Percentiles rank a stretch among this genome's conserved stretches.
These are phyloP conservation scores for Avena atlantica DNA, from an alignment of 176 grass and related monocot species.

Conservation along the genomic window DNA sequence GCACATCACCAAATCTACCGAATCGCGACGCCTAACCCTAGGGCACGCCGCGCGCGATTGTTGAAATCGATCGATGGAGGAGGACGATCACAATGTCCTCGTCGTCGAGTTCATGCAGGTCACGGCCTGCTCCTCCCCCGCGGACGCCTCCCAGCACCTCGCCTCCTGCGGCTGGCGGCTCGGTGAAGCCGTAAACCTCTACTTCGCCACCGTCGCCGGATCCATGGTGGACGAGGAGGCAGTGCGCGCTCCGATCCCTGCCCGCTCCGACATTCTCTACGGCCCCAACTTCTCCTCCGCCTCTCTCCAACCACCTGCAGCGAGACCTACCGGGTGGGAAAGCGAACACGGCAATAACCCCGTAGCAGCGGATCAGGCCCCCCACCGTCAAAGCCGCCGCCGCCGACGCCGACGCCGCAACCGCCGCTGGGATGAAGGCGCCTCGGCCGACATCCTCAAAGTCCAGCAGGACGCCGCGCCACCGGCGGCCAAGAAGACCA, in stretches of 20 bases:
- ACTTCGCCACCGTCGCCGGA: background rate
- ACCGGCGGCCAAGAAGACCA: background rate
- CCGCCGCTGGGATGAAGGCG: background rate
- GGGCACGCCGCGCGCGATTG: background rate
- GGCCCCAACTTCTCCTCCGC: background rate
- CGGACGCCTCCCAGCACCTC: background rate
- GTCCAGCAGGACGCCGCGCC: too few relatives aligned
- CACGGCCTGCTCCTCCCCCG: background rate
- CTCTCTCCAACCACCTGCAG: background rate
- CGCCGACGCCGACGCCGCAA: background rate
- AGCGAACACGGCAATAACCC: background rate
- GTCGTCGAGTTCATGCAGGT: conserved; percentile 3
- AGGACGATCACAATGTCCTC: background rate
- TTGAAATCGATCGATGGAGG: background rate
- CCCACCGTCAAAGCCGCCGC: background rate
- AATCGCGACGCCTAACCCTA: background rate
- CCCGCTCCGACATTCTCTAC: conserved; percentile 13
- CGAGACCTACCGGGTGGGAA: background rate
- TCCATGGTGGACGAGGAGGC: background rate
- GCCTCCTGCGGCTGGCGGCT: background rate
- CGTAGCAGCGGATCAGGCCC: background rate
- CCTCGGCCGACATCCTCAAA: background rate
- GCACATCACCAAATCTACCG: background rate
- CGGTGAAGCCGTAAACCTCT: background rate
- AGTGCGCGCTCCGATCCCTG: conserved; percentile 2